These are phyloP conservation scores for Cichorium intybus DNA, from an alignment of 140 eudicot genomes.

Conservation along the genomic window DNA sequence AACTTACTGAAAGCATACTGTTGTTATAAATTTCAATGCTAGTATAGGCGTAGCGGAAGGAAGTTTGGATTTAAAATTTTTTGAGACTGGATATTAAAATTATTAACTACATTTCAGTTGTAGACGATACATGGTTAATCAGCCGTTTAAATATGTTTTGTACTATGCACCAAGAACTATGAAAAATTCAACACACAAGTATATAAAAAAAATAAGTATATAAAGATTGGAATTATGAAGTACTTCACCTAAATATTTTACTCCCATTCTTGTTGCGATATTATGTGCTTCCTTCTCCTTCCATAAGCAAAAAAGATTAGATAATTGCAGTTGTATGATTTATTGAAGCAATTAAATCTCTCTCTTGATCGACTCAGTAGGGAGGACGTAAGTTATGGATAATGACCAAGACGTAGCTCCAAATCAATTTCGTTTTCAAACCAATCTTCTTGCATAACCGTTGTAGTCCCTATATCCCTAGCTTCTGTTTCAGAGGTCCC, in stretches of 20 bases:
- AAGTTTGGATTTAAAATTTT: neutral
- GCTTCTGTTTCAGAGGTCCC: slow-evolving; percentile 31
- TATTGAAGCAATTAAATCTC: neutral
- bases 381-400: slow-evolving; percentile 24
- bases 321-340: slow-evolving; percentile 12
- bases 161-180: slow-evolving; percentile 15
- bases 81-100: slow-evolving; percentile 6
- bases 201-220: no score
- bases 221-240: slow-evolving; percentile 22
- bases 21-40: neutral
- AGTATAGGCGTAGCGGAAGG: neutral
- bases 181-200: slow-evolving; percentile 10
- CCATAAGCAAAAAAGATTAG: slow-evolving; percentile 4
- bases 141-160: slow-evolving; percentile 6
- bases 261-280: slow-evolving; percentile 18
- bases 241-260: slow-evolving; percentile 24
- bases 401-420: slow-evolving; percentile 80
- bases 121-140: slow-evolving; percentile 19
- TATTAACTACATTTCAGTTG: slow-evolving; percentile 3
- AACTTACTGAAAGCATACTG: neutral
- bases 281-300: slow-evolving; percentile 9
- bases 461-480: slow-evolving; percentile 4
- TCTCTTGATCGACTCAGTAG: neutral
- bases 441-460: slow-evolving; percentile 28
- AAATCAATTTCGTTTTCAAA: slow-evolving; percentile 57